Evolutionary conservation across 352 stramenopile species (phyloP), one percentile per base, ranked within the genome.

Genomic region (Globisporangium alternatum): DNA sequence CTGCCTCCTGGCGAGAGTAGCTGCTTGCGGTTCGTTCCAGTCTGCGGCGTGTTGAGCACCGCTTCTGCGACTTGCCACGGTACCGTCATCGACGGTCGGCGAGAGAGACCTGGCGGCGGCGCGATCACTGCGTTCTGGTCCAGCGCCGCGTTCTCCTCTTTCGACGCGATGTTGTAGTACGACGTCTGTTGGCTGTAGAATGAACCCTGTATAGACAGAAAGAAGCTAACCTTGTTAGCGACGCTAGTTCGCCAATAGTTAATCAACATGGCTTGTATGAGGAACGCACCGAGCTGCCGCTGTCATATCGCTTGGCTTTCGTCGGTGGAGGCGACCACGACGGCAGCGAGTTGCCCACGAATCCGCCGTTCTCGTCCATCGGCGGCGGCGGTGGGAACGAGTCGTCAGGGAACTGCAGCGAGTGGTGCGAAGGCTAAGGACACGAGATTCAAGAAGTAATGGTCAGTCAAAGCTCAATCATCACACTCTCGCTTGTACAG

Each of bases 11-110:
- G 72, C 12, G 75, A 78, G 39, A 80, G 45, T 3, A 93, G 58
- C 7, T 89, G 84, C 65, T 94, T 93, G 3, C 83, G 78, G 17
- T 73, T 79, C 7, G 72, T 77, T 19, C 74, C 80, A 1, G 83
- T 92, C 66, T 94, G 86, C 1, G 86, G 86, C 3, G 86, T 94
- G 65, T 91, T 91, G 9, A 94, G 69, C 30, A 94, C 86, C 17
- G 86, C 78, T 54, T 94, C 86, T 3, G 86, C 86, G 39, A 94
- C 86, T 68, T 94, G 86, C 86, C 86, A 94, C 0, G 86, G 86
- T 25, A 94, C 86, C 4, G 86, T 94, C 86, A 94, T 94, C 2
- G 86, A 94, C 9, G 86, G 83, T 2, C 86, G 78, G 35, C 86
- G 82, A 35, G 84, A 84, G 10, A 94, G 75, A 12, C 86, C 86